Evolutionary conservation across 768 basidiomycete species (phyloP), one percentile per base, ranked within the genome.

Genomic region (Leccinum variicolor): DNA sequence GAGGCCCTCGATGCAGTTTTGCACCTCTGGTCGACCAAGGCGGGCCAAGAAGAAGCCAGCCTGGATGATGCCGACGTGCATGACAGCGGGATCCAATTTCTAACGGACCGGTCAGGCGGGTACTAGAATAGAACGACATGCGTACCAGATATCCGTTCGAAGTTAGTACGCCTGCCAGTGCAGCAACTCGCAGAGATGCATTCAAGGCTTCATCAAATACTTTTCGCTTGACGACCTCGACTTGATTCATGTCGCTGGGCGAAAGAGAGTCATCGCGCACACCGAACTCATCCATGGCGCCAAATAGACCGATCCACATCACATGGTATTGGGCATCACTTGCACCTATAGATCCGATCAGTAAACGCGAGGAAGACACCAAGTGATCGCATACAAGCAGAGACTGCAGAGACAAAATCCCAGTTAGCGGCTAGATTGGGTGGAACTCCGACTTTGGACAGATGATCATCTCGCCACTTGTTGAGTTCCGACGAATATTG

Each of bases 241-340:
- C 84, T 54, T 84, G 79, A 68, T 87, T 88, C 58, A 84, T 72
- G 39, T 57, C 63, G 23, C 72, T 71, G 3, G 71, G 69, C 2
- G 69, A 63, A 9, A 69, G 50, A 45, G 69, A 60, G 29, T 74
- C 72, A 64, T 94, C 92, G 59, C 84, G 84, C 56, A 96, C 78
- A 11, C 92, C 92, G 66, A 83, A 93, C 56, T 95, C 92, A 57
- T 92, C 87, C 61, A 96, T 73, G 1, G 93, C 92, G 60, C 80
- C 85, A 71, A 90, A 89, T 4, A 94, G 73, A 43, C 86, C 83
- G 58, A 94, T 85, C 92, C 92, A 96, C 84, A 95, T 88, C 64
- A 89, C 84, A 74, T 97, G 94, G 69, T 90, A 95, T 28, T 89
- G 92, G 28, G 91, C 90, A 68, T 94, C 90, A 66, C 89, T 91